A percentile compares a stretch with the other conserved stretches of the same genome.
Evolutionary conservation across 2,329 filamentous ascomycete genomes (phyloP).

Genomic region (Furcasterigmium furcatum): DNA sequence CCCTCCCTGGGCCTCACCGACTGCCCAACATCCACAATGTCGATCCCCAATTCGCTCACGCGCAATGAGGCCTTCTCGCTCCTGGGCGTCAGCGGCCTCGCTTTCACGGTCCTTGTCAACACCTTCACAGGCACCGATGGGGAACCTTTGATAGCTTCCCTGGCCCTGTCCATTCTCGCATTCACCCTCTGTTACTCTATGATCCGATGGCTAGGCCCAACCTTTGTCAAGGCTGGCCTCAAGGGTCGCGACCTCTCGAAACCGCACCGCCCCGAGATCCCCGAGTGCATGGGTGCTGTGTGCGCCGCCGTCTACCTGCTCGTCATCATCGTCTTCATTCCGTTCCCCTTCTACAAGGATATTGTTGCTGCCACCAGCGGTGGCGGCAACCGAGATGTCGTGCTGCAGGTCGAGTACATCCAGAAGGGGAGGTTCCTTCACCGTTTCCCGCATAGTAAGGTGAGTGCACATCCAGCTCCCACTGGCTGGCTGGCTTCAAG

Average conservation of each 20-base stretch:
- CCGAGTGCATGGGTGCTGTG: conserved; percentile 94
- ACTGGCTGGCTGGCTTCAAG: not conserved
- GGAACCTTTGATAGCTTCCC: conserved; percentile 82
- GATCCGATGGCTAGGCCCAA: conserved; percentile 89
- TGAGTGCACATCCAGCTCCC: conserved; percentile 26
- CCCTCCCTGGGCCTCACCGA: conserved; percentile 2
- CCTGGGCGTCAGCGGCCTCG: conserved; percentile 63
- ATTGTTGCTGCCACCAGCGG: conserved; percentile 94
- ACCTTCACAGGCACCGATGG: conserved; percentile 76
- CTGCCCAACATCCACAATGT: conserved; percentile 16
- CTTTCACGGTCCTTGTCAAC: conserved; percentile 71
- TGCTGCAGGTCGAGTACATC: conserved; percentile 68
- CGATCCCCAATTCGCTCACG: conserved; percentile 39
- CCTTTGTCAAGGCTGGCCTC: conserved; percentile 83
- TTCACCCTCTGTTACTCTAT: conserved; percentile 81
- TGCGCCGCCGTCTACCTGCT: conserved; percentile 92
- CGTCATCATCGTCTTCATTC: conserved; percentile 86
- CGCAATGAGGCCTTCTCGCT: conserved; percentile 50
- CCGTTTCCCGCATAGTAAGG: conserved; percentile 92
- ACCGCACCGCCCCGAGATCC: conserved; percentile 67
- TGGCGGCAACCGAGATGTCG: conserved; percentile 85
- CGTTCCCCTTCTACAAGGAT: conserved; percentile 97
- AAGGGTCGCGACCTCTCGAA: conserved; percentile 88
- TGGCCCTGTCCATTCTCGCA: conserved; percentile 81
- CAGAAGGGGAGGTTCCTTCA: conserved; percentile 84